Conservation (phyloP, 495 filamentous ascomycete species). For the Clohesyomyces aquaticus region DNA sequence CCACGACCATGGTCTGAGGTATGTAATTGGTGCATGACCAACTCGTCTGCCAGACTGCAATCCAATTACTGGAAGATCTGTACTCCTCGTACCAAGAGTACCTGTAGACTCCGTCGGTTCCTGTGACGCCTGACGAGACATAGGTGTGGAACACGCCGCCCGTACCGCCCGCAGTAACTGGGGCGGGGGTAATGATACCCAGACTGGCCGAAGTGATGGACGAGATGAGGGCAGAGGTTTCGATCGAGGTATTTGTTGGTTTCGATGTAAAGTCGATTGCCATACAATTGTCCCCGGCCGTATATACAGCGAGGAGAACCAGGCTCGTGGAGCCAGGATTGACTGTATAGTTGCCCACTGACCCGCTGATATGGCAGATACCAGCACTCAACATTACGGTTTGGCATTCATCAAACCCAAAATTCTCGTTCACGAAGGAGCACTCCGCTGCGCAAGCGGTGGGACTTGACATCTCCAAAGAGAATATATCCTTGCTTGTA, state of each 20-base stretch:
- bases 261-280: background rate
- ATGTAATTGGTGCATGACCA: slow-evolving; percentile 15
- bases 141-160: slow-evolving; percentile 10
- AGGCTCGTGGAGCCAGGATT: slow-evolving; percentile 1
- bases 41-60: background rate
- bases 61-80: slow-evolving; percentile 23
- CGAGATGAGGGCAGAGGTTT: slow-evolving; percentile 9
- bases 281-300: slow-evolving; percentile 6
- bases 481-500: slow-evolving; percentile 14
- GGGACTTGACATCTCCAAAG: background rate
- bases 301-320: slow-evolving; percentile 7
- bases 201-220: slow-evolving; percentile 14
- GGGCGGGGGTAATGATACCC: background rate
- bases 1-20: slow-evolving; percentile 11
- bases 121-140: slow-evolving; percentile 2
- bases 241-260: background rate
- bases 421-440: slow-evolving; percentile 19
- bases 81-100: slow-evolving; percentile 8
- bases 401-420: slow-evolving; percentile 12
- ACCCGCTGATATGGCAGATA: slow-evolving; percentile 17
- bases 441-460: slow-evolving; percentile 33
- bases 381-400: slow-evolving; percentile 21
- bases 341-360: background rate
- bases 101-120: background rate
- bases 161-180: background rate